These are phyloP conservation scores for Fusarium pininemorale DNA, from an alignment of 2,329 filamentous ascomycete genomes.

Conservation along the genomic window DNA sequence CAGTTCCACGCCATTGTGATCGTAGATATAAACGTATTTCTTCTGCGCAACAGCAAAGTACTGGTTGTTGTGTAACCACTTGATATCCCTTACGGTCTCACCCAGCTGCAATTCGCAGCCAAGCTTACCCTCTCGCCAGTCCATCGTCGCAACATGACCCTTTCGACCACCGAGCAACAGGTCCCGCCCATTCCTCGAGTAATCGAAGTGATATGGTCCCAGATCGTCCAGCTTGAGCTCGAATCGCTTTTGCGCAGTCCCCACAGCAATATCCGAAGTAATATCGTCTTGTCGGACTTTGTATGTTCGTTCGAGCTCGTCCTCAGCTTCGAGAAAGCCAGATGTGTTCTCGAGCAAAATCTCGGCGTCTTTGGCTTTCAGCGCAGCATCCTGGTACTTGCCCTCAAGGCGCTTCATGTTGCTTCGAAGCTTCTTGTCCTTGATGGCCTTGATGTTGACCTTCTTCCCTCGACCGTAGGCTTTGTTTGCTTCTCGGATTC, in stretches of 20 bases:
- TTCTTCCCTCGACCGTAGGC: conserved; percentile 85
- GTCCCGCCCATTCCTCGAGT: conserved; percentile 87
- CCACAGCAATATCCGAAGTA: conserved; percentile 74
- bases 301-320: conserved; percentile 89
- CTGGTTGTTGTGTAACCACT: conserved; percentile 95
- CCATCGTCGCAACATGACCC: conserved; percentile 95
- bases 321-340: conserved; percentile 89
- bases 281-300: conserved; percentile 92
- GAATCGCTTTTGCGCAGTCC: conserved; percentile 92
- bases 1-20: conserved; percentile 87
- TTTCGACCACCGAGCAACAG: conserved; percentile 88
- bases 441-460: conserved; percentile 76
- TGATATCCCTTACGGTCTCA: conserved; percentile 88
- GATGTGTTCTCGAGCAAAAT: conserved; percentile 87
- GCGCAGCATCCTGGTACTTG: conserved; percentile 81
- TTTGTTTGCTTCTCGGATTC: conserved; percentile 71
- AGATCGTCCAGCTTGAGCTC: conserved; percentile 84
- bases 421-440: conserved; percentile 88
- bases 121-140: conserved; percentile 92
- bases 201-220: conserved; percentile 89
- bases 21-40: conserved; percentile 97
- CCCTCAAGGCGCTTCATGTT: conserved; percentile 82
- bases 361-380: conserved; percentile 93
- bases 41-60: conserved; percentile 96
- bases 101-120: conserved; percentile 90